Evolutionary conservation across 352 stramenopile genomes (phyloP), one percentile per base, ranked within the genome.

Genomic region (Phytophthora ohioensis): DNA sequence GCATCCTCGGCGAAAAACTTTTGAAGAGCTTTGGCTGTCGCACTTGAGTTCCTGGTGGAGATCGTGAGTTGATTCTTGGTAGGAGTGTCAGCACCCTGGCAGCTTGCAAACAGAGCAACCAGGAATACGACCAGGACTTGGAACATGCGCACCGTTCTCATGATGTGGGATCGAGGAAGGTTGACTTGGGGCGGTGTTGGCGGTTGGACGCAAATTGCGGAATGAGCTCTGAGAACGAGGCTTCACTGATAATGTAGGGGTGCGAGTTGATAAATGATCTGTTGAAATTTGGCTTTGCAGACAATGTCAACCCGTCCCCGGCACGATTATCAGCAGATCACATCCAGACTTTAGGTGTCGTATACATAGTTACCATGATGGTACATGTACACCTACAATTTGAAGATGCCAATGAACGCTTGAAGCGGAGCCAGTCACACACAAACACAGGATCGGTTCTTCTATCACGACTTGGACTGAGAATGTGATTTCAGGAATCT

Each of bases 61-160:
- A 66, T 62, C 5, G 41, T 49, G 27, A 72, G 45, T 31, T 72
- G 57, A n/a, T 62, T 60, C 35, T 66, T 72, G 21, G 51, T 48
- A 12, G 57, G 10, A 12, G 38, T 11, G 32, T 32, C 41, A 42
- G 57, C 34, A 9, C 13, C 42, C 38, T 49, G 39, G 39, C 31
- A 62, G 30, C 35, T 49, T 43, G n/a, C 48, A 32, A 67, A 15
- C 34, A 72, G 49, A 32, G 30, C n/a, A 1, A 42, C 38, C 46
- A 71, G 31, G 15, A 56, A 15, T 32, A 42, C 15, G 13, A 71
- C 5, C 11, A 67, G 8, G 39, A 57, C 49, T 62, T 72, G 41
- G 11, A 60, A 13, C 35, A 67, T 48, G 15, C 49, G 64, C 57
- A 67, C 61, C 13, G 35, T 60, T 47, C 34, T 52, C 21, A 27